phyloP scores from a whole-genome alignment of 192 early-diverging fungal species.

The Hyaloraphidium curvatum region DNA sequence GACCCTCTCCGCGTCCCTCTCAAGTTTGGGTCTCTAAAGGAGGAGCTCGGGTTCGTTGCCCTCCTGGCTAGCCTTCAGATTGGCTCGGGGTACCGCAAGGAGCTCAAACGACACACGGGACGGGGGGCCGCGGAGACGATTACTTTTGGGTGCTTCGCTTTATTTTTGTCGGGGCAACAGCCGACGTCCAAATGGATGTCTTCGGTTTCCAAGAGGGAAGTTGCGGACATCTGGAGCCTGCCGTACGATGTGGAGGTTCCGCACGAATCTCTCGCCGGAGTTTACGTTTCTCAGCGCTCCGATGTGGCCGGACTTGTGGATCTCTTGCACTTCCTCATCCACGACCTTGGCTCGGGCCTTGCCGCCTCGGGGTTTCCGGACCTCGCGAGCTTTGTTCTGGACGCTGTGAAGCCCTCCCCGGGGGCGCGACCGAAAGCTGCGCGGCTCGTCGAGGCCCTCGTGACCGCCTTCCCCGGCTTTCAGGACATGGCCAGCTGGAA shows the following conservation, averaged over 20 bases:
- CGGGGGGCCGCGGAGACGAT: constrained; percentile 60
- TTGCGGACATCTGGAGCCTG: constrained; percentile 48
- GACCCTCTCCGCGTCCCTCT: constrained; percentile 45
- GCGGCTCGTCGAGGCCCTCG: constrained; percentile 34
- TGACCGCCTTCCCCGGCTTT: constrained; percentile 44
- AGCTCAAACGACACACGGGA: constrained; percentile 37
- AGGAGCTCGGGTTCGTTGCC: constrained; percentile 60
- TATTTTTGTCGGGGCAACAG: constrained; percentile 49
- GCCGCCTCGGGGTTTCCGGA: constrained; percentile 34
- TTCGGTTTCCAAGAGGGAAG: not conserved
- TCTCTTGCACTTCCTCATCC: constrained; percentile 37
- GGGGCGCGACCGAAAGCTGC: constrained; percentile 23
- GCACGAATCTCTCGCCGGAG: constrained; percentile 23
- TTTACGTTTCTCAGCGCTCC: constrained; percentile 49
- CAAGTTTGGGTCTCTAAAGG: constrained; percentile 45
- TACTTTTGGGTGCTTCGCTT: constrained; percentile 59
- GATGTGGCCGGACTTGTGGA: constrained; percentile 38
- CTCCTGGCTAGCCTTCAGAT: constrained; percentile 55
- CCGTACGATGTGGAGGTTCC: constrained; percentile 47
- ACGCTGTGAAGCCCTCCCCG: constrained; percentile 24
- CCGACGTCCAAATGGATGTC: constrained; percentile 32
- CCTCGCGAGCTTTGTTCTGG: constrained; percentile 50
- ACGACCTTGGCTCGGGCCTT: constrained; percentile 50
- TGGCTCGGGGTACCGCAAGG: constrained; percentile 51
- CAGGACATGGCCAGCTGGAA: constrained; percentile 34